Evolutionary conservation across 768 basidiomycete species (phyloP).

Genomic region (Russula virescens): DNA sequence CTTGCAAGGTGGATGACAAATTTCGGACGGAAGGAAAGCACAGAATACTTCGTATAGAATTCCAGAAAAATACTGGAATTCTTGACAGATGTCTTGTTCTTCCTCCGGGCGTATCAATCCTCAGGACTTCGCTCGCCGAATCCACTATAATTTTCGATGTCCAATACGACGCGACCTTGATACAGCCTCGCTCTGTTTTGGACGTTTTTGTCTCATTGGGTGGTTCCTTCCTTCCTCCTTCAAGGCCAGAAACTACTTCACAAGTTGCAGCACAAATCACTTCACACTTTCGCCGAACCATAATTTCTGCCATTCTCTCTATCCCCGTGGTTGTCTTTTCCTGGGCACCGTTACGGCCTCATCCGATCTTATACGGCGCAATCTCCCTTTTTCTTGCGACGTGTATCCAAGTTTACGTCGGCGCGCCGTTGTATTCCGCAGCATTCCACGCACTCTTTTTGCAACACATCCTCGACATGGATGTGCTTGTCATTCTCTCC

Average conservation of each 20-base stretch:
- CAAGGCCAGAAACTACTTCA: conserved; percentile 25
- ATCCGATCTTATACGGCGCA: conserved; percentile 33
- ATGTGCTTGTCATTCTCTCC: conserved; percentile 36
- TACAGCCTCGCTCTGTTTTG: conserved; percentile 34
- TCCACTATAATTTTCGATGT: conserved; percentile 7
- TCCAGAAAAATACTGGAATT: neutral
- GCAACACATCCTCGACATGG: conserved; percentile 35
- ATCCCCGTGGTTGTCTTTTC: conserved; percentile 40
- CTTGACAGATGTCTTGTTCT: neutral
- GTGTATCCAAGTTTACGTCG: conserved; percentile 34
- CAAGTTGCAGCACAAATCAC: conserved; percentile 33
- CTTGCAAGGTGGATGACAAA: conserved; percentile 5
- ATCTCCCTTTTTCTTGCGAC: conserved; percentile 37
- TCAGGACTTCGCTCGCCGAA: neutral
- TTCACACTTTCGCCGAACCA: conserved; percentile 30
- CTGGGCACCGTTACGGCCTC: conserved; percentile 36
- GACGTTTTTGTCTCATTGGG: conserved; percentile 25
- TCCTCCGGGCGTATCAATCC: conserved; percentile 8
- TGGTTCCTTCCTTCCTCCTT: conserved; percentile 27
- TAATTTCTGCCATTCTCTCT: conserved; percentile 31
- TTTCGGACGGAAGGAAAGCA: conserved; percentile 1
- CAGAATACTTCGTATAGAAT: conserved; percentile 13
- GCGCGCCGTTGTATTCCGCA: conserved; percentile 34
- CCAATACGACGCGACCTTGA: conserved; percentile 27
- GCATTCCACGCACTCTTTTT: conserved; percentile 35